Base-by-base conservation (phyloP, 2,329 filamentous ascomycete species). In the Phialophora macrospora region DNA sequence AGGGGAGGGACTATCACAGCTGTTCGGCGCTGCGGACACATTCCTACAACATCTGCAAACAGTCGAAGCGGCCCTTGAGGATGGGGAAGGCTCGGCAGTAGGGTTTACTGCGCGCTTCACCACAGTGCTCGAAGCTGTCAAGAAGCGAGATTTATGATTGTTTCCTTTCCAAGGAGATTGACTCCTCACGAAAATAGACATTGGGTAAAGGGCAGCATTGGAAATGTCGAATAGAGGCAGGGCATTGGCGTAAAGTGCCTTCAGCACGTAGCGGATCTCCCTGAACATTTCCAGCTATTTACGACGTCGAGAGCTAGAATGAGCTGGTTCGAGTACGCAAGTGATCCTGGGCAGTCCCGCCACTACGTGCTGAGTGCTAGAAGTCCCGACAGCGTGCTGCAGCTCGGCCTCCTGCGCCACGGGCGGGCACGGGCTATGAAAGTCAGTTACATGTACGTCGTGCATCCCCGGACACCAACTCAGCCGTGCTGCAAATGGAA, bases 41-140 rank as follows among this genome's bases (percentile, higher is more conserved):
- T 90, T 90, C 69, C 80, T 88, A 32, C 77, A 79, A 46, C 84
- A 88, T 68, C 82, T 90, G 72, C 82, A 83, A 67, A 81, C 82
- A 67, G 85, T 88, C 14, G 88, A 90, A 60, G 78, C 78, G 46
- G 65, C 63, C 14, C 62, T 67, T 9, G 67, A 34, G 3, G 56
- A 63, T 11, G 52, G 62, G 8, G 67, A 55, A 44, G 60, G 60
- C 26, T 63, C 67, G 44, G 49, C 64, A 4, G 48, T 55, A 52
- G 62, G 62, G 61, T 67, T 67, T 61, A 65, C 63, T n/a, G 62
- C 26, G 4, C 64, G 62, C 7, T 67, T 69, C 32, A 62, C 60
- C 4, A 51, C 28, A 22, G 65, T 69, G 17, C 57, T 67, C 11
- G 64, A 65, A 28, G 54, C 59, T 7, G 56, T 69, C 32, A 63